Percentiles rank a stretch among this genome's conserved stretches.
Conservation (phyloP, 495 filamentous ascomycete genomes). For the Hyaloscypha finlandica region DNA sequence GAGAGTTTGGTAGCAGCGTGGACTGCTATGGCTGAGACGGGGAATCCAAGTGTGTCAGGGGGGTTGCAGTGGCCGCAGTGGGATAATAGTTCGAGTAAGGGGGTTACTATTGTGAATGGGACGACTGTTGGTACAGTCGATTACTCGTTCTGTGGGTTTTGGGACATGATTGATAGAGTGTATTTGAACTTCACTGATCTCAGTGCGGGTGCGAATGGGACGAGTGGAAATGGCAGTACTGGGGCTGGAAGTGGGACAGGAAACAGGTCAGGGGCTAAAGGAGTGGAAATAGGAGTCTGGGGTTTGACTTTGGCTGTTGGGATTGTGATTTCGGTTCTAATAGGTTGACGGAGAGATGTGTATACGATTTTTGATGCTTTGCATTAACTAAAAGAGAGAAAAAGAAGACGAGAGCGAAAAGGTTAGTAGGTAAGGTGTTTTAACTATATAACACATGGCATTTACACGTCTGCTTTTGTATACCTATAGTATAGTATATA, state of each 20-base stretch:
- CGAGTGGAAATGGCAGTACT: neutral
- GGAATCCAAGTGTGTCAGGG: conserved; percentile 25
- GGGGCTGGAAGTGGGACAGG: neutral
- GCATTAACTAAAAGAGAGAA: too few relatives aligned
- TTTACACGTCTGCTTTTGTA: too few relatives aligned
- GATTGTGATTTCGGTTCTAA: conserved; percentile 4
- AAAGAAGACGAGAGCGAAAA: too few relatives aligned
- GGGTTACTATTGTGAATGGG: conserved; percentile 35
- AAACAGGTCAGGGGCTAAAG: neutral
- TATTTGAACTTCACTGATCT: conserved; percentile 2
- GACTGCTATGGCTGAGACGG: conserved; percentile 42
- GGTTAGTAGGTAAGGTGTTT: too few relatives aligned
- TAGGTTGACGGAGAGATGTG: neutral
- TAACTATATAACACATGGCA: too few relatives aligned
- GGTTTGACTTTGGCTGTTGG: conserved; percentile 3
- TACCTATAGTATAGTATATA: too few relatives aligned
- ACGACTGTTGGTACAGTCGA: conserved; percentile 35
- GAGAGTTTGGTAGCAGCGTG: conserved; percentile 39
- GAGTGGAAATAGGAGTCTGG: neutral
- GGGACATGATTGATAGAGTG: conserved; percentile 32
- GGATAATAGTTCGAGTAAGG: conserved; percentile 27
- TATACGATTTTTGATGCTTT: too few relatives aligned
- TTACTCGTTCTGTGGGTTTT: conserved; percentile 38
- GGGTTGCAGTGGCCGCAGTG: conserved; percentile 37
- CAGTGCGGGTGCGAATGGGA: neutral